Conservation (phyloP, 306 rosid genomes). For the Pterocarpus macrocarpus region DNA sequence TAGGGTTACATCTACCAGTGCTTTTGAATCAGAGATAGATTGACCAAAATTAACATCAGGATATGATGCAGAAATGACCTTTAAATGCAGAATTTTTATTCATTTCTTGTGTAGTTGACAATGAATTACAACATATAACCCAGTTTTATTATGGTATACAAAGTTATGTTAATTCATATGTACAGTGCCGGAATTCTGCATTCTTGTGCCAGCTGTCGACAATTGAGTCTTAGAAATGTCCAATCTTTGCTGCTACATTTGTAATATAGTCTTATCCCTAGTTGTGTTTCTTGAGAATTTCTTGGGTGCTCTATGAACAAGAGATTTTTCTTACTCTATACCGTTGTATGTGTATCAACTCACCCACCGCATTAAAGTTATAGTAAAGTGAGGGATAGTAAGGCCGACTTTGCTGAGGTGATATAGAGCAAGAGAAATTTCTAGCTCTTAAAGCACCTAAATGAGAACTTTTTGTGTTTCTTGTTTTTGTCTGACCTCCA, state of each 20-base stretch:
- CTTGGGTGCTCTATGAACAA: not conserved
- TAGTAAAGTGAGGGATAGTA: not conserved
- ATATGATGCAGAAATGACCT: not conserved
- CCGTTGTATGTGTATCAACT: not conserved
- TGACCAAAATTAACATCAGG: not conserved
- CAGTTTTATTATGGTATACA: not conserved
- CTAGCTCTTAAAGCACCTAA: not conserved
- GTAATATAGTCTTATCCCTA: not conserved
- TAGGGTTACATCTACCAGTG: not conserved
- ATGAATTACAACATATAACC: not conserved
- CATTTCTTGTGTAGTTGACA: not conserved
- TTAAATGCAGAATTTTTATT: not conserved
- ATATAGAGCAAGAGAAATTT: not conserved
- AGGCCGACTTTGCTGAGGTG: not conserved
- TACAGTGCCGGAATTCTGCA: slow-evolving; percentile 5
- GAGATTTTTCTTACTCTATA: not conserved
- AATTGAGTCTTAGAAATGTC: not conserved
- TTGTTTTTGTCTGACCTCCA: not conserved
- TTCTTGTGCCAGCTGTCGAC: not conserved
- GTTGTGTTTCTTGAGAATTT: not conserved
- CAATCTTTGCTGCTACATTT: slow-evolving; percentile 15
- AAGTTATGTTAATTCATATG: not conserved
- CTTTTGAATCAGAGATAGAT: not conserved
- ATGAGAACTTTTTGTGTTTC: not conserved
- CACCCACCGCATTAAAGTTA: not conserved